Conservation (phyloP, 1,284 basidiomycete species). For the Tylopilus orsonianus region DNA sequence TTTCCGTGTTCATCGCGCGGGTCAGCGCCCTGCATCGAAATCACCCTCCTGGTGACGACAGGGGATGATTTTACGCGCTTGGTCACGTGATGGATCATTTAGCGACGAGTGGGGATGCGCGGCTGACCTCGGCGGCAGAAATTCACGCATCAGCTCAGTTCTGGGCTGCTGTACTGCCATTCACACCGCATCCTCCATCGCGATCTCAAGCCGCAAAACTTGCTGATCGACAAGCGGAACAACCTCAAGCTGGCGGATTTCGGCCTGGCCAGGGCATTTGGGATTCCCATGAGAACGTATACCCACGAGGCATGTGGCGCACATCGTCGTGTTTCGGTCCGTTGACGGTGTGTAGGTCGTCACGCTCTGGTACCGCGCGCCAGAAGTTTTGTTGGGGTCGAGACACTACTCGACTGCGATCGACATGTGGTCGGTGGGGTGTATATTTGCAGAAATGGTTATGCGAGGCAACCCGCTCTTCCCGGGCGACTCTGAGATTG, state of each 20-base stretch:
- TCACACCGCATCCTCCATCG: slow-evolving; percentile 95
- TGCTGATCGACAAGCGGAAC: slow-evolving; percentile 88
- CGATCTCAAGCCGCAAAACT: slow-evolving; percentile 97
- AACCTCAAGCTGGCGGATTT: slow-evolving; percentile 98
- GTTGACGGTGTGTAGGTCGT: slow-evolving; percentile 69
- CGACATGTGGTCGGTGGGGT: slow-evolving; percentile 99
- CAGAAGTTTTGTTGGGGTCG: slow-evolving; percentile 93
- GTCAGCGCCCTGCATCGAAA: slow-evolving; percentile 18
- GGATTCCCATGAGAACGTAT: slow-evolving; percentile 96
- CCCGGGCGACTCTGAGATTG: slow-evolving; percentile 98
- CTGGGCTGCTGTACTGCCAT: slow-evolving; percentile 93
- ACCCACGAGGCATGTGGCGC: slow-evolving; percentile 82
- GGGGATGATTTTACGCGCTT: slow-evolving; percentile 24
- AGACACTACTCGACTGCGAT: slow-evolving; percentile 96
- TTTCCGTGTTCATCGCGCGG: background rate
- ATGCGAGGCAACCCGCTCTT: slow-evolving; percentile 88
- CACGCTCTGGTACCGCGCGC: slow-evolving; percentile 97
- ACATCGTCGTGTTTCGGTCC: slow-evolving; percentile 6
- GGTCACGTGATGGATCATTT: slow-evolving; percentile 29
- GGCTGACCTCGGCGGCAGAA: slow-evolving; percentile 50
- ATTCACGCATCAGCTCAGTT: slow-evolving; percentile 86
- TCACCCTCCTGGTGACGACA: slow-evolving; percentile 23
- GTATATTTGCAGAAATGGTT: slow-evolving; percentile 93
- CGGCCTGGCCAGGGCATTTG: slow-evolving; percentile 94
- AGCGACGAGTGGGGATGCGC: too few species aligned